Percentiles rank a stretch among this genome's conserved stretches.
phyloP scores from a whole-genome alignment of 768 basidiomycete genomes.

The Cystofilobasidium macerans region DNA sequence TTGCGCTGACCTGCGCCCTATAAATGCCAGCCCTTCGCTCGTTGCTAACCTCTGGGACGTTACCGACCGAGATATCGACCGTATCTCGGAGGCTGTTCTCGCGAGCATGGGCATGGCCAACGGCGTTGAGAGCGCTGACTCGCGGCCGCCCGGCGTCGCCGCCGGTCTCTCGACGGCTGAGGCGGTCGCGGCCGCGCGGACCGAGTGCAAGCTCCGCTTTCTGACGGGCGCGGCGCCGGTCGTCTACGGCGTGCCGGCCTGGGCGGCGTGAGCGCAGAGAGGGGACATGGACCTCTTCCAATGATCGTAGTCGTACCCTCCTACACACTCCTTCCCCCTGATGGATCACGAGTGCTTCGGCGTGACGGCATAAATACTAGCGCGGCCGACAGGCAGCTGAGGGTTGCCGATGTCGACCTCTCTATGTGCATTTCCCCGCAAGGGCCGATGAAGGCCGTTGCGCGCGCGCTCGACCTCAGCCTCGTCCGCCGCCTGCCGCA shows the following conservation, averaged over 20 bases:
- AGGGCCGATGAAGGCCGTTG: no score
- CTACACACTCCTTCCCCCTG: no score
- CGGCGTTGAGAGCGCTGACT: not conserved
- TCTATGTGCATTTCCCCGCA: no score
- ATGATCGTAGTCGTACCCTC: no score
- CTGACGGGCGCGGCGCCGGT: constrained; percentile 91
- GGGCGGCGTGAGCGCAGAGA: no score
- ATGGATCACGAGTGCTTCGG: no score
- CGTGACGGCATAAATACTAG: no score
- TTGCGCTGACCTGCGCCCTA: not conserved
- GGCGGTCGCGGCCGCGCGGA: constrained; percentile 69
- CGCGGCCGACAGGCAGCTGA: no score
- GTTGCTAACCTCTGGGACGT: constrained; percentile 98
- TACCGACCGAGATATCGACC: constrained; percentile 93
- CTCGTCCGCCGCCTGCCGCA: not conserved
- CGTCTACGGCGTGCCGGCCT: constrained; percentile 75
- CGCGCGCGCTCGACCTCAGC: not conserved
- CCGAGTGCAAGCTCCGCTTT: constrained; percentile 77
- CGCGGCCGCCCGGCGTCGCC: no score
- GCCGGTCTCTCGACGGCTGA: constrained; percentile 45
- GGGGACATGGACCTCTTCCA: no score
- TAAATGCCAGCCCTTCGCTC: constrained; percentile 59
- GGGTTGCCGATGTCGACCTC: no score
- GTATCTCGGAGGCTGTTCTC: constrained; percentile 73
- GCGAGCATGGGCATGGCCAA: constrained; percentile 47